Conservation (phyloP, 2,329 filamentous ascomycete species). For the Tolypocladium amazonense region DNA sequence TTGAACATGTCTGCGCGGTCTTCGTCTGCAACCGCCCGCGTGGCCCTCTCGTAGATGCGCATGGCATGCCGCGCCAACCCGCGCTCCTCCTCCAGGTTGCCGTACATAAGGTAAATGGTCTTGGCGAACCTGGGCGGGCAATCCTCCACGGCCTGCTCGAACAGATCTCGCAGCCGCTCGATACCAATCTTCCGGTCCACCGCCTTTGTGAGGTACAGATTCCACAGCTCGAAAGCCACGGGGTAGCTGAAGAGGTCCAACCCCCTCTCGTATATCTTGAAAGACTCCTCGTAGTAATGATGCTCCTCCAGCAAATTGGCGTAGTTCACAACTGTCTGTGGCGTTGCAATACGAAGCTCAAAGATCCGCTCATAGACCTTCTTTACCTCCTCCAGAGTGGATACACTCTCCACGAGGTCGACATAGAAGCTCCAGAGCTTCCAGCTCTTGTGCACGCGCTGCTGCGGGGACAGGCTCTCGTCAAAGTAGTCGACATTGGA, state of each 20-base stretch:
- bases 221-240: constrained; percentile 97
- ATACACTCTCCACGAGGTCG: constrained; percentile 90
- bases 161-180: constrained; percentile 85
- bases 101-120: constrained; percentile 95
- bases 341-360: constrained; percentile 92
- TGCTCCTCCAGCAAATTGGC: constrained; percentile 91
- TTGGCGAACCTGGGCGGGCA: constrained; percentile 96
- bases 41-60: constrained; percentile 97
- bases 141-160: constrained; percentile 92
- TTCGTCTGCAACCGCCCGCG: constrained; percentile 86
- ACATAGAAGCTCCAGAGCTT: constrained; percentile 99
- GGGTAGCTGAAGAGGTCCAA: constrained; percentile 98
- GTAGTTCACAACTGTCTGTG: constrained; percentile 97
- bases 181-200: constrained; percentile 94
- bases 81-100: constrained; percentile 89
- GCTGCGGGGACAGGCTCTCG: constrained; percentile 84
- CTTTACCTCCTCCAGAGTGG: constrained; percentile 80
- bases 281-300: constrained; percentile 92
- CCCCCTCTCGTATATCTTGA: constrained; percentile 94
- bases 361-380: constrained; percentile 97
- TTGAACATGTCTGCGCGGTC: constrained; percentile 97
- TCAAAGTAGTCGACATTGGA: constrained; percentile 99
- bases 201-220: constrained; percentile 92
- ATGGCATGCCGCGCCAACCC: constrained; percentile 93
- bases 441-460: constrained; percentile 98